phyloP scores from a whole-genome alignment of 2,329 filamentous ascomycete species.

The Clonostachys chloroleuca region DNA sequence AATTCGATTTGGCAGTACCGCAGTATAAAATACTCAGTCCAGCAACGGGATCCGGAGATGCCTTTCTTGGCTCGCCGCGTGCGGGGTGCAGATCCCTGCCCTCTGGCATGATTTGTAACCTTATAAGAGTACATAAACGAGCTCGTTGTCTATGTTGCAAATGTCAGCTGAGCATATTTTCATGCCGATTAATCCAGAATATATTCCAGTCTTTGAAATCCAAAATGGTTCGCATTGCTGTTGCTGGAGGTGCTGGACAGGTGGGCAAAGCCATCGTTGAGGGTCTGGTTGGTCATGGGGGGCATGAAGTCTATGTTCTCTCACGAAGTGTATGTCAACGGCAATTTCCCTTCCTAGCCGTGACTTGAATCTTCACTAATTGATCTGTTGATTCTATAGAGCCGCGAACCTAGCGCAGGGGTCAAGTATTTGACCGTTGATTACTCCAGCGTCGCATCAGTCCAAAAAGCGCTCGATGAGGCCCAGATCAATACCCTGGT shows the following conservation, averaged over 20 bases:
- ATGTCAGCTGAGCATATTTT: too few relatives aligned
- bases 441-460: not conserved
- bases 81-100: too few relatives aligned
- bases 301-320: not conserved
- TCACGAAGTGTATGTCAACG: not conserved
- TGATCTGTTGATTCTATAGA: not conserved
- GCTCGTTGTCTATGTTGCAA: too few relatives aligned
- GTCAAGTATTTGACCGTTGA: not conserved
- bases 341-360: too few relatives aligned
- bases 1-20: too few relatives aligned
- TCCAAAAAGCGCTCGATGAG: not conserved
- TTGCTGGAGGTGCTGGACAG: conserved; percentile 1
- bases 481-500: not conserved
- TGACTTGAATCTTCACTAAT: not conserved
- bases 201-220: too few relatives aligned
- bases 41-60: too few relatives aligned
- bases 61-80: too few relatives aligned
- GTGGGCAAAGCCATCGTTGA: conserved; percentile 1
- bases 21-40: too few relatives aligned
- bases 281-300: not conserved
- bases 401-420: not conserved
- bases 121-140: too few relatives aligned
- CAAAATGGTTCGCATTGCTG: not conserved
- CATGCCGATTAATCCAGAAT: too few relatives aligned
- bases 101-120: too few relatives aligned